Base-by-base conservation (phyloP, 345 rosid species). In the Cardamine resedifolia region DNA sequence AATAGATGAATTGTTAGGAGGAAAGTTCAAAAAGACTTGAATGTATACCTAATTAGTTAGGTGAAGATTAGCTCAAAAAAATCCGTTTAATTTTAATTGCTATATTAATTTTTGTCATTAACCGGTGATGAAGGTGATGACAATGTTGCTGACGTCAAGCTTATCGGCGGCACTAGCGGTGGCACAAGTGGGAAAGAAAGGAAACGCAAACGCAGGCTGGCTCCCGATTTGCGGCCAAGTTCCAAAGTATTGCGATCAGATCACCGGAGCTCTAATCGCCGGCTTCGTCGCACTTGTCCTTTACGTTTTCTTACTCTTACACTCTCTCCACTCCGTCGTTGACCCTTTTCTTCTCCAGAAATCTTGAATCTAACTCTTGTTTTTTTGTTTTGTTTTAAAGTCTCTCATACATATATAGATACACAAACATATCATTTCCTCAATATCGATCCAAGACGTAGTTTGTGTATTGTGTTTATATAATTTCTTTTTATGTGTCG, bases 151-250 rank as follows among this genome's bases (percentile, higher is more conserved):
- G 4, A 74, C 79, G 10, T 89, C 96, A 14, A 86, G 96, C 77
- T 38, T 83, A 4, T 85, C 98, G 45, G 91, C 95, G 0, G 95
- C 97, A 3, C 14, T 93, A 83, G 95, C 96, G 5, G 78, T 91
- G 19, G 95, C 88, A 58, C 78, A 79, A 60, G 91, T 91, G 21
- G 94, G 97, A 2, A 89, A 86, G 80, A 83, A 80, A 71, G 92
- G 97, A 49, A 86, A 83, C 72, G 74, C 92, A 14, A 69, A 50
- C 10, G 88, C 95, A 24, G 96, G 95, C 10, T 91, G 98, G 97
- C 80, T 82, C 36, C 97, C 95, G 0, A 81, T 89, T 41, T 93
- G 97, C 47, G 83, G 83, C 38, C 94, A 85, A 78, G 86, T 90
- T 52, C 79, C 84, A 20, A 81, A 82, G 43, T 88, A 78, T 49